These are phyloP conservation scores for Cadophora gregata DNA, from an alignment of 2,329 filamentous ascomycete species.

Conservation along the genomic window DNA sequence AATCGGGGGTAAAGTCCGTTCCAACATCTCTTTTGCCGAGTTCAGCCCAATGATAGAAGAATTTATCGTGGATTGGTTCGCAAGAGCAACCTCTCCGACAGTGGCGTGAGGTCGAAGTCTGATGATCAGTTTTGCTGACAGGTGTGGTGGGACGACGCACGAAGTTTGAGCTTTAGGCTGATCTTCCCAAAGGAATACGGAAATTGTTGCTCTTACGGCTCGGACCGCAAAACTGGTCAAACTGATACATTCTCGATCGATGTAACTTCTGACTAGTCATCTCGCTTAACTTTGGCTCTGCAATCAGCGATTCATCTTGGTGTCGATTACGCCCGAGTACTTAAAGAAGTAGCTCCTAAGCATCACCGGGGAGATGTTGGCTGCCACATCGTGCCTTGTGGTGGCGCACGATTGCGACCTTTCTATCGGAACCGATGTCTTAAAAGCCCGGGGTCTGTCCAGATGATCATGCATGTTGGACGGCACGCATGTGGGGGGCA, in stretches of 20 bases:
- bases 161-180: background rate
- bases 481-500: conserved; percentile 17
- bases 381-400: conserved; percentile 2
- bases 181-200: background rate
- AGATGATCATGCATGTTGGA: conserved; percentile 18
- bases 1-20: background rate
- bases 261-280: background rate
- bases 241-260: background rate
- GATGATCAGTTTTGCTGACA: conserved; percentile 4
- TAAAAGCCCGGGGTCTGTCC: conserved; percentile 20
- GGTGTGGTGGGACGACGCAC: conserved; percentile 22
- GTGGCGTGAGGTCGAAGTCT: background rate
- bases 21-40: background rate
- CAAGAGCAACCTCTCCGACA: background rate
- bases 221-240: conserved; percentile 14
- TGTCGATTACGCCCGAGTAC: background rate
- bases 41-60: background rate
- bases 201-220: conserved; percentile 11
- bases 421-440: conserved; percentile 19
- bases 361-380: background rate
- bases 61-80: background rate
- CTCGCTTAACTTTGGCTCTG: background rate
- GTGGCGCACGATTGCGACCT: conserved; percentile 12
- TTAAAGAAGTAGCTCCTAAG: background rate
- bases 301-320: background rate